Conservation (phyloP, 768 basidiomycete species). For the Serendipita sp. region DNA sequence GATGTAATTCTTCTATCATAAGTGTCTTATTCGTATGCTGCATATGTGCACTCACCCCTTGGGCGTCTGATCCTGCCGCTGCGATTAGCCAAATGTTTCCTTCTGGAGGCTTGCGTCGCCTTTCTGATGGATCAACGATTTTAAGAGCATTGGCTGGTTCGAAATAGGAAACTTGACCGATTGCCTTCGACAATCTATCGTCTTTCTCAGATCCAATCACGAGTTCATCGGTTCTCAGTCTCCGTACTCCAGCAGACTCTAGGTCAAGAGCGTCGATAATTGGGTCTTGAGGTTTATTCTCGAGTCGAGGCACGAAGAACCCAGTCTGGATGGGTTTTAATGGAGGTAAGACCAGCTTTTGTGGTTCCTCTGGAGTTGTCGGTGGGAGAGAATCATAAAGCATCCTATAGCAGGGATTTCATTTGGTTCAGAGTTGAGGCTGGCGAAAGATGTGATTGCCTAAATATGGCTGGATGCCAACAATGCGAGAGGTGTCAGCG, state of each 20-base stretch:
- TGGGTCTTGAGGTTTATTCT: conserved; percentile 64
- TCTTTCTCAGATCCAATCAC: neutral
- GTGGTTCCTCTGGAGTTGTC: too few relatives aligned
- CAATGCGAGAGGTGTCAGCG: too few relatives aligned
- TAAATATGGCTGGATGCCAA: too few relatives aligned
- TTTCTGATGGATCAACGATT: neutral
- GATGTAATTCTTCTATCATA: neutral
- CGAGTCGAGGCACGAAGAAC: conserved; percentile 51
- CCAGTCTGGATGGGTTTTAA: conserved; percentile 16
- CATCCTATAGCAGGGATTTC: too few relatives aligned
- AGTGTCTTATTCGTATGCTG: neutral
- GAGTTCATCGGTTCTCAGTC: neutral
- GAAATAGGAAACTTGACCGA: neutral
- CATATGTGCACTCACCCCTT: neutral
- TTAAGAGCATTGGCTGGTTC: neutral
- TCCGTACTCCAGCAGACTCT: neutral
- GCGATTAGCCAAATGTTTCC: neutral
- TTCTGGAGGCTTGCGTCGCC: neutral
- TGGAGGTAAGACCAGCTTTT: neutral
- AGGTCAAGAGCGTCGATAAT: conserved; percentile 40
- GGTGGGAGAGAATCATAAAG: too few relatives aligned
- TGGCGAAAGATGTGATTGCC: too few relatives aligned
- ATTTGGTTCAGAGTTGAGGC: too few relatives aligned
- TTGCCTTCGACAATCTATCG: neutral
- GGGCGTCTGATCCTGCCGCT: conserved; percentile 4